Percentiles rank a stretch among this genome's conserved stretches.
Conservation (phyloP, 2,329 filamentous ascomycete genomes). For the Juglanconis juglandina region DNA sequence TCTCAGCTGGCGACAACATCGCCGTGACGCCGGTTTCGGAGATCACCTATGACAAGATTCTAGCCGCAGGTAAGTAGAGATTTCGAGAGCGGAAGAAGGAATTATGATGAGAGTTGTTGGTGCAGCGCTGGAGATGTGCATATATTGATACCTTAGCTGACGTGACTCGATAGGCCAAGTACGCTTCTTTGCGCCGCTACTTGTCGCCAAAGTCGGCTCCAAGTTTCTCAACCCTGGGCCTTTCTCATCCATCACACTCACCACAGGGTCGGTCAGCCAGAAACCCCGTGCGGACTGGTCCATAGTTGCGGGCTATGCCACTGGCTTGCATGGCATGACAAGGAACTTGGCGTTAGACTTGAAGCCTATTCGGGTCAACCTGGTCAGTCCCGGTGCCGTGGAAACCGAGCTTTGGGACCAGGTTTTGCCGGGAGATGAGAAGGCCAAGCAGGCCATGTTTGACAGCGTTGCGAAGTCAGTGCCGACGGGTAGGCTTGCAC, state of each 20-base stretch:
- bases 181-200: constrained; percentile 30
- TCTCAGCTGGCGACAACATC: constrained; percentile 27
- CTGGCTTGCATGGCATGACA: constrained; percentile 50
- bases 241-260: constrained; percentile 52
- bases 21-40: constrained; percentile 19
- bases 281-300: constrained; percentile 46
- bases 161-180: constrained; percentile 25
- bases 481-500: constrained; percentile 21
- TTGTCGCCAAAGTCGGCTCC: constrained; percentile 31
- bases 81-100: background rate
- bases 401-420: constrained; percentile 42
- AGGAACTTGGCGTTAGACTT: constrained; percentile 60
- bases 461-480: constrained; percentile 15
- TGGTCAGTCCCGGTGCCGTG: constrained; percentile 54
- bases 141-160: background rate
- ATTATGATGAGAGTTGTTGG: too few relatives aligned
- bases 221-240: constrained; percentile 24
- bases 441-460: constrained; percentile 21
- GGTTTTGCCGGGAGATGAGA: constrained; percentile 20
- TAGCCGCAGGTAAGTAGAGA: constrained; percentile 1
- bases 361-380: constrained; percentile 61
- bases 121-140: background rate
- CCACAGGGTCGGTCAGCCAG: constrained; percentile 49
- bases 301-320: constrained; percentile 44
- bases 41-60: constrained; percentile 26